Base-by-base conservation (phyloP, 2,329 filamentous ascomycete species). In the Diaporthe sp. region DNA sequence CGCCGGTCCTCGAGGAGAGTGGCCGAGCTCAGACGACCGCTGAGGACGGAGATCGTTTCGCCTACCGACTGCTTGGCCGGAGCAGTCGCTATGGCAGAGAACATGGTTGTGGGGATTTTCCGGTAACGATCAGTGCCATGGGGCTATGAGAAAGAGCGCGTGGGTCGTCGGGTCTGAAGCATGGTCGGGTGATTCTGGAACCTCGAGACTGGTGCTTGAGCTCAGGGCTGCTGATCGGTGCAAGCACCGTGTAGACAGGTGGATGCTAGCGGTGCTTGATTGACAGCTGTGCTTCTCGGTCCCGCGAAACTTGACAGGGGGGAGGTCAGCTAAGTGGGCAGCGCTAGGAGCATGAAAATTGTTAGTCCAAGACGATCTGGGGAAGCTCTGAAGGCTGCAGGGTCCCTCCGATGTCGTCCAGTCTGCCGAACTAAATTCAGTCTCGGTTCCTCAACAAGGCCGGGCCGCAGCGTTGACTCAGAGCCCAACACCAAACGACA, bases 21-120 rank as follows among this genome's bases (percentile, higher is more conserved):
- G 58, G 96, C 95, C 78, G 94, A 98, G 81, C 93, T 92, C 51
- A 99, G 90, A 72, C 97, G 94, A 80, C 92, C 93, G 84, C 95
- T 97, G 75, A 98, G 88, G 55, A 96, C 94, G 76, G 93, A 94
- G 83, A 99, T 99, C 55, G 97, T 98, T 82, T 98, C 95, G 81
- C 94, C 93, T 79, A 96, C 97, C 80, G 95, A 97, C 89, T 99
- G 97, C 88, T 97, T 97, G 82, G 95, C 95, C 79, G 97, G 97
- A 81, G 95, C 94, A 75, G 89, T 86, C 75, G 91, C 85, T 80
- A 92, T 91, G 56, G 70, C 56, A 56, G 90, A 91, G 82, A 92
- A 92, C 90, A 92, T 92, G 79, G 78, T 83, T 78, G 70, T 61
- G 37, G 75, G 58, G 63, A 12, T 56, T 69, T 55, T 5, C 59